Evolutionary conservation across 306 rosid species (phyloP), one percentile per base, ranked within the genome.

Genomic region (Erythrophleum fordii): DNA sequence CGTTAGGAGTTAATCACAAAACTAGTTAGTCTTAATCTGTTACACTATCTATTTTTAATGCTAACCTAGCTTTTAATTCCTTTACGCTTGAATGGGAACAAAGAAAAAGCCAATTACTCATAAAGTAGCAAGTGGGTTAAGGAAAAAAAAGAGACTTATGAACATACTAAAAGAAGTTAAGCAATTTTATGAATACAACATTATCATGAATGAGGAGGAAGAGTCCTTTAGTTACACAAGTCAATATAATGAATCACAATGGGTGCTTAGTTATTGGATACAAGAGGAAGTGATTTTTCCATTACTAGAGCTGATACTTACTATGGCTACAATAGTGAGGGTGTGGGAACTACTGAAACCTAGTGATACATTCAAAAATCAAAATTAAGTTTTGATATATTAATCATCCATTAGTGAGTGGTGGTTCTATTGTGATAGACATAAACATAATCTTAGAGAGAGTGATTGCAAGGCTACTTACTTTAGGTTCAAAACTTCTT

Each of bases 391-490:
- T 13, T 13, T 16, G 62, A 10, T 29, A 28, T 60, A 1, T 60
- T 14, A n/a, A 14, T 60, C 11, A 10, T 44, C 46, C n/a, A 51
- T 49, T 9, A 3, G 16, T 11, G 18, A 13, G 34, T 44, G 55
- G 25, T 34, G 56, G 42, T 34, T 80, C 18, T 58, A 16, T 2
- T 7, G 51, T 11, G 65, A 26, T 1, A 31, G 83, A 59, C 51
- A 28, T 0, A 16, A 23, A 70, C 39, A 29, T 22, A 77, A 26
- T 55, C 70, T 83, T 13, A 3, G 34, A 34, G 66, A 39, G 29
- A 48, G 46, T 72, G 78, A 80, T 60, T 80, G 83, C 12, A 70
- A 35, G 61, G 64, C 35, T 45, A 31, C 49, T 31, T 79, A 78
- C 41, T 49, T 72, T 61, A 73, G 55, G 25, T 71, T 80, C 70